Conservation (phyloP, 2,329 filamentous ascomycete genomes). For the Penicillium concentricum region DNA sequence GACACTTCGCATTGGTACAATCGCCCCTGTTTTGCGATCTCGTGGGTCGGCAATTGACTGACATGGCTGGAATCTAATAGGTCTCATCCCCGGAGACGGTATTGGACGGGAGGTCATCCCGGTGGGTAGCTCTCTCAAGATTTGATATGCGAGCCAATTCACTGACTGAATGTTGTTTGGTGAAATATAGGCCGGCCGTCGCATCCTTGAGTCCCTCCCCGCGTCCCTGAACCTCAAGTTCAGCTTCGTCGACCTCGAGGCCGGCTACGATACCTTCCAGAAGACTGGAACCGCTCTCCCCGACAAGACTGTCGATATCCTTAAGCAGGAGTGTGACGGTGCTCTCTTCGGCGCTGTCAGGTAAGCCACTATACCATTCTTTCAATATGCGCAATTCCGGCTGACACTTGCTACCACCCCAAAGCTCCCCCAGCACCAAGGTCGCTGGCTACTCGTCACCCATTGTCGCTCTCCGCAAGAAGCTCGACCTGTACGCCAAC, state of each 20-base stretch:
- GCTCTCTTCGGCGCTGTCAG: conserved; percentile 94
- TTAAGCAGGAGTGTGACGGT: conserved; percentile 89
- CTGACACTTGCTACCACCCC: conserved; percentile 1
- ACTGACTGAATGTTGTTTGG: conserved; percentile 14
- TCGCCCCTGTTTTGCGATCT: conserved; percentile 13
- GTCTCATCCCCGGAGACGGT: conserved; percentile 95
- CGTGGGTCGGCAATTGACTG: conserved; percentile 4
- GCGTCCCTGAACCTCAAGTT: conserved; percentile 89
- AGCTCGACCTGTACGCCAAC: conserved; percentile 93
- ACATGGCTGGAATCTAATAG: conserved; percentile 47
- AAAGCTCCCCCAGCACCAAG: conserved; percentile 76
- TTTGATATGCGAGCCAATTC: conserved; percentile 4
- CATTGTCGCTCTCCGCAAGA: conserved; percentile 94
- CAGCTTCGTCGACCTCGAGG: conserved; percentile 88
- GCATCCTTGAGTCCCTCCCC: conserved; percentile 88
- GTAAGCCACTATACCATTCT: conserved; percentile 32
- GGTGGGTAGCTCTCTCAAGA: conserved; percentile 39
- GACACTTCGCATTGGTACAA: conserved; percentile 66
- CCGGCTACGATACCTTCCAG: conserved; percentile 92
- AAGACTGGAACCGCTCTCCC: conserved; percentile 83
- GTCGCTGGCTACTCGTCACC: conserved; percentile 95
- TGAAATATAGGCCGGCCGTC: conserved; percentile 64
- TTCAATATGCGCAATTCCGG: not conserved
- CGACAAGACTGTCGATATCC: conserved; percentile 83
- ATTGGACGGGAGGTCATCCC: conserved; percentile 99